Evolutionary conservation across 352 stramenopile genomes (phyloP), one percentile per base, ranked within the genome.

Genomic region (Phytophthora idaei): DNA sequence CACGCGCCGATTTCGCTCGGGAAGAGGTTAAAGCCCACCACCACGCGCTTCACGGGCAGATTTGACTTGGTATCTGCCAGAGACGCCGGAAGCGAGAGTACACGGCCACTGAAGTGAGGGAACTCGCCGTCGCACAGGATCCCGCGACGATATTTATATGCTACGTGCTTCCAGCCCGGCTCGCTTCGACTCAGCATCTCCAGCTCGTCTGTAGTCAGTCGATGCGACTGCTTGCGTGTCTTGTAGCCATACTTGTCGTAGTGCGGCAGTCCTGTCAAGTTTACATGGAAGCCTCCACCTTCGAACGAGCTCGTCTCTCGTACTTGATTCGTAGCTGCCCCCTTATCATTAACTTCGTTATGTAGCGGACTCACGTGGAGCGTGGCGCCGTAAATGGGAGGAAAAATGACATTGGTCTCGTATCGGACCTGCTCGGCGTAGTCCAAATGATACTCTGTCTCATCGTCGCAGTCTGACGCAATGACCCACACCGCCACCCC

Each of bases 1-100:
- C 83, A 88, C 17, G 74, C 65, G 27, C 84, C 82, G 49, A 93
- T 88, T 57, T 83, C 84, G 31, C 65, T 75, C n/a, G 81, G 80
- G 42, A 92, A 90, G 29, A 90, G 37, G 37, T 93, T 93, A 51
- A 93, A 90, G 11, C 84, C 84, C n/a, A 92, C 80, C 39, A 92
- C 75, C 47, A 90, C 84, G 11, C 84, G 84, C 66, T 87, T 85
- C 46, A 79, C 44, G 1, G 76, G 66, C 4, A 74, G 45, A 21
- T 57, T 21, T 21, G 21, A 21, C 21, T 21, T 21, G 21, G 21
- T 21, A 21, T 21, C 21, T 21, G 21, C 14, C 17, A 52, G 4
- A 5, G 14, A 45, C 2, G 56, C n/a, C 4, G 81, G 78, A 21
- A 92, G 61, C 4, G 64, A 44, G 2, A 77, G 81, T 49, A 93